Conservation (phyloP, 306 rosid genomes). For the Prunus dulcis region DNA sequence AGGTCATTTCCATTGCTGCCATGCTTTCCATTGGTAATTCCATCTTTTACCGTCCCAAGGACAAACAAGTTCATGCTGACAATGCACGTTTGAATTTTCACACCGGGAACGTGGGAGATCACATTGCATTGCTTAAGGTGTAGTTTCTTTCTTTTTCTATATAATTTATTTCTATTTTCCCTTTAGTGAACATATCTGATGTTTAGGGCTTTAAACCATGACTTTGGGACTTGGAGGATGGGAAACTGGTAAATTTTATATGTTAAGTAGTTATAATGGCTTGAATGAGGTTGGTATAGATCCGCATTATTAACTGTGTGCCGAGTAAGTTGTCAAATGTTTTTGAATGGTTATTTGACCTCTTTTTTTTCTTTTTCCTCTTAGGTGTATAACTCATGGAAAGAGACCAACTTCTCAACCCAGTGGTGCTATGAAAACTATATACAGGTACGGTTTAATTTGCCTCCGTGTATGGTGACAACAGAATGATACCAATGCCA, state of each 20-base stretch:
- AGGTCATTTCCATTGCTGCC: constrained; percentile 79
- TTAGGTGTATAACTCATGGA: constrained; percentile 94
- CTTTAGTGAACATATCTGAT: constrained; percentile 4
- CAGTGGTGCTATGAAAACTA: constrained; percentile 97
- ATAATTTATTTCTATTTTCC: constrained; percentile 4
- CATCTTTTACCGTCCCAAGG: constrained; percentile 95
- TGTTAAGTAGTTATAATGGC: neutral
- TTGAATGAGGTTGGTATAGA: neutral
- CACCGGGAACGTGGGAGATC: constrained; percentile 90
- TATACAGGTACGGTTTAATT: constrained; percentile 57
- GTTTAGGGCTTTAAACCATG: constrained; percentile 4
- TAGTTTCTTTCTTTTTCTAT: constrained; percentile 1
- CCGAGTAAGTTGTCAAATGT: constrained; percentile 3
- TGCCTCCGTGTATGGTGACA: neutral
- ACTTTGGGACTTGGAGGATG: neutral
- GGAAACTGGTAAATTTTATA: constrained; percentile 1
- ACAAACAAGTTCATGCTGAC: constrained; percentile 98
- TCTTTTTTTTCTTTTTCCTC: neutral
- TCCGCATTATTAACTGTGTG: neutral
- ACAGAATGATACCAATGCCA: neutral
- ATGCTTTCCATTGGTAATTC: constrained; percentile 96
- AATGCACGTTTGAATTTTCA: constrained; percentile 91
- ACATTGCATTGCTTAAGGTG: constrained; percentile 84
- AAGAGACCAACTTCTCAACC: constrained; percentile 90
- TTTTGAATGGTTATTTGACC: constrained; percentile 11